Evolutionary conservation across 352 stramenopile species (phyloP), one percentile per base, ranked within the genome.

Genomic region (Globisporangium cystogenes): DNA sequence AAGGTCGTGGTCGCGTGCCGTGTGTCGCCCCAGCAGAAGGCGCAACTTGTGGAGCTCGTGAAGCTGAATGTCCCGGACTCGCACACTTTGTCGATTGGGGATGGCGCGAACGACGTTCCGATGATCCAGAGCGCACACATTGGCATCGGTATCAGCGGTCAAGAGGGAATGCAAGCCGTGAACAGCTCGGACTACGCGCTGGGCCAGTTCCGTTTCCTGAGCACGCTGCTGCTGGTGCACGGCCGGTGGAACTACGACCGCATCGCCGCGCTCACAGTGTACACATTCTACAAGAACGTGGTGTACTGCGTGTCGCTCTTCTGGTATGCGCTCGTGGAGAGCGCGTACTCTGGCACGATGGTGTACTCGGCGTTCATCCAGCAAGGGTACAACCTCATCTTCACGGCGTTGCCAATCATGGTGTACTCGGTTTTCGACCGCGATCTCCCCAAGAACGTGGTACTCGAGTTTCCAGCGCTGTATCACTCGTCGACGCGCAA

Each of bases 11-110:
- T 99, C 53, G 96, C 94, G 27, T 99, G 97, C 57, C 90, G 97
- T 51, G 97, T 99, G 2, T 99, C 90, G 36, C 97, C 97, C 21
- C 87, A 96, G 46, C 97, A 99, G 68, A 99, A 99, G 68, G 96
- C 97, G 7, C 82, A 98, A 46, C 62, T 99, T 4, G 96, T 99
- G 7, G 89, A 98, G 54, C 75, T 99, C 24, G 96, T 99, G 4
- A 93, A 93, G 58, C 52, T 87, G 11, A 95, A 94, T 51, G 79
- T 90, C 14, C 64, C 64, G 0, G 76, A 91, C 15, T 90, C 85
- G 3, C 83, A 93, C 58, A 96, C 88, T 0, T 62, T 97, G 5
- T 89, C 88, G 0, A 96, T 96, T 54, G 88, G 88, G n/a, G 88
- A 96, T 47, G 88, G 88, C 14, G 88, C 87, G 7, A 96, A 96